Base-by-base conservation (phyloP, 2,329 filamentous ascomycete species). In the Eurotiales sp. region DNA sequence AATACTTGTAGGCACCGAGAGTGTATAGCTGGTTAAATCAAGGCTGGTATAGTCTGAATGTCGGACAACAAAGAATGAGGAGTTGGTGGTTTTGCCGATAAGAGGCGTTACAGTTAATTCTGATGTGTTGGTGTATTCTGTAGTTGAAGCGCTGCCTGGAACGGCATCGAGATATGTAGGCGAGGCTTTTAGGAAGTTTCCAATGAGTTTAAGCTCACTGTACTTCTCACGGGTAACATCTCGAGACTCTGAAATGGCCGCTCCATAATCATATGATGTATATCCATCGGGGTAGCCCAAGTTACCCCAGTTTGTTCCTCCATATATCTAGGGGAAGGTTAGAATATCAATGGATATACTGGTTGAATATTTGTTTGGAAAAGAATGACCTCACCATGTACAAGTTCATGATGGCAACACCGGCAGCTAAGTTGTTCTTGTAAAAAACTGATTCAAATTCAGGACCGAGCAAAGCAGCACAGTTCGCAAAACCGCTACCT, bases 261-360 rank as follows among this genome's bases (percentile, higher is more conserved):
- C 75, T 4, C 80, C 78, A 58, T 83, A 84, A 59, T 85, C 81
- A 59, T 84, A 84, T 3, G 74, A 78, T 0, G 79, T 83, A 54
- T 84, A 84, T 2, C 78, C 82, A 10, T 82, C 84, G 8, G 84
- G 77, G 57, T 89, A 82, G 0, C 87, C 86, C 4, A 89, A 67
- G 55, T 90, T 91, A 0, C 88, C 88, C 88, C 88, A 92, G 63
- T 92, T 93, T 0, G 88, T 91, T 5, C 88, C 88, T 12, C 88
- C 88, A 57, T 79, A 88, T 1, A 79, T 84, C 79, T 81, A 14
- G 11, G 3, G 32, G 11, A 17, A 8, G 32, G 14, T 41, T 30
- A 27, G 34, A 34, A n/a, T n/a, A n/a, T n/a, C n/a, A 10, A 4
- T 30, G 27, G 1, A 40, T 36, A 1, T 2, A 4, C 5, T 27